A percentile compares a stretch with the other conserved stretches of the same genome.
Evolutionary conservation across 2,329 filamentous ascomycete genomes (phyloP).

Genomic region (Emmonsiellopsis sp.): DNA sequence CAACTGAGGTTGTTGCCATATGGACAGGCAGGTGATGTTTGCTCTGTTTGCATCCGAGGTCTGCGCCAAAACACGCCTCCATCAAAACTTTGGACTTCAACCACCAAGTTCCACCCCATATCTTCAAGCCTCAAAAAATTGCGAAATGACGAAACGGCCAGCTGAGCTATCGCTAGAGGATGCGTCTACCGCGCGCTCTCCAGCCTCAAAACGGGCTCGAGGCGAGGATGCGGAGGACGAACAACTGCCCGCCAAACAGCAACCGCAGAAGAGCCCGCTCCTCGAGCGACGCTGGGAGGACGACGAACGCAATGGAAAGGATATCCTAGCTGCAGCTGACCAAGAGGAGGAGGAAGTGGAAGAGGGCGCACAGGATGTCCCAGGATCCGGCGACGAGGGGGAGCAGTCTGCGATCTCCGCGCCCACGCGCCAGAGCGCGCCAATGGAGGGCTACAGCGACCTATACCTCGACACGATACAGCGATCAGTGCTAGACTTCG

Average conservation of each 20-base stretch:
- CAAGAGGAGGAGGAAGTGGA: conserved; percentile 53
- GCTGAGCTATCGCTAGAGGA: conserved; percentile 36
- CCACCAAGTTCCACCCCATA: not conserved
- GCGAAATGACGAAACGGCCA: conserved; percentile 38
- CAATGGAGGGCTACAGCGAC: conserved; percentile 82
- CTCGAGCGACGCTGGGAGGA: conserved; percentile 20
- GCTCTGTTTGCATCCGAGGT: conserved; percentile 13
- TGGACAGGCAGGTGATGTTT: conserved; percentile 3
- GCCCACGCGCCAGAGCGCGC: conserved; percentile 59
- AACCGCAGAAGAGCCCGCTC: not conserved
- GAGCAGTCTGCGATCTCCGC: conserved; percentile 27
- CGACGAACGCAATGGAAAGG: conserved; percentile 26
- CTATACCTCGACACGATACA: conserved; percentile 97
- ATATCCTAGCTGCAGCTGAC: conserved; percentile 52
- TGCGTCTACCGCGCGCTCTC: conserved; percentile 26
- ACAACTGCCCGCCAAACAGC: not conserved
- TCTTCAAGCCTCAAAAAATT: not conserved
- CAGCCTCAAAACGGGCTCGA: conserved; percentile 36
- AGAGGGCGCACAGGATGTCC: conserved; percentile 21
- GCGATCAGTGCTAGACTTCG: conserved; percentile 86
- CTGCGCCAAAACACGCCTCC: not conserved
- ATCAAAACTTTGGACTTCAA: not conserved
- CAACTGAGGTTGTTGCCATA: not conserved
- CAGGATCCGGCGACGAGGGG: conserved; percentile 24
- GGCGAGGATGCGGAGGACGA: conserved; percentile 26